Percentiles rank a stretch among this genome's conserved stretches.
Conservation (phyloP, 352 stramenopile species). For the Globisporangium paddicum region DNA sequence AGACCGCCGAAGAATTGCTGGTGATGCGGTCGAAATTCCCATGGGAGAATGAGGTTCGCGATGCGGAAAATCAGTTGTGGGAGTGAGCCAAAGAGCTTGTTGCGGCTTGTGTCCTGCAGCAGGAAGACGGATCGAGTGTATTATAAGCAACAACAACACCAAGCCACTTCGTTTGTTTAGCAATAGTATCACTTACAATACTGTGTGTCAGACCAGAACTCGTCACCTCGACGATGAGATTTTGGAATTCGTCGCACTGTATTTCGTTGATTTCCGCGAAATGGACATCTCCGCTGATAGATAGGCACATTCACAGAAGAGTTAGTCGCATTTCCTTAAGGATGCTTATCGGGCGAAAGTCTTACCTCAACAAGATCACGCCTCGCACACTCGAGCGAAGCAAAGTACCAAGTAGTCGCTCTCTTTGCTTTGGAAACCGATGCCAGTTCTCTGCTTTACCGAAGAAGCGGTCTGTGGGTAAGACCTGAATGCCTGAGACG, state of each 20-base stretch:
- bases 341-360: too few relatives aligned
- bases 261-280: constrained; percentile 91
- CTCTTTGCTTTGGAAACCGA: constrained; percentile 73
- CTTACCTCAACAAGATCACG: constrained; percentile 81
- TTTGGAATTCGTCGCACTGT: constrained; percentile 62
- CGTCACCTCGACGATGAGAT: constrained; percentile 81
- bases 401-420: constrained; percentile 80
- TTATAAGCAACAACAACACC: too few relatives aligned
- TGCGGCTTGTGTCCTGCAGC: constrained; percentile 55
- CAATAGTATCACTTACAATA: too few relatives aligned
- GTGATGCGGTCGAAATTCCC: constrained; percentile 57
- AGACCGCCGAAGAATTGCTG: constrained; percentile 76
- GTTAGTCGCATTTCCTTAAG: too few relatives aligned
- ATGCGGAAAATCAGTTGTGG: constrained; percentile 59
- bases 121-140: too few relatives aligned
- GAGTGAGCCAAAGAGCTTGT: constrained; percentile 36
- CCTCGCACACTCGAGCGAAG: constrained; percentile 75
- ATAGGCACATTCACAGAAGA: constrained; percentile 1
- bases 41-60: constrained; percentile 63
- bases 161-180: too few relatives aligned
- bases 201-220: constrained; percentile 93
- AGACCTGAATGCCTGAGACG: constrained; percentile 89
- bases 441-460: constrained; percentile 82
- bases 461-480: constrained; percentile 71
- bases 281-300: constrained; percentile 87